Evolutionary conservation across 1,139 yeast genomes (phyloP).

Genomic region (Hyphopichia khmerensis): DNA sequence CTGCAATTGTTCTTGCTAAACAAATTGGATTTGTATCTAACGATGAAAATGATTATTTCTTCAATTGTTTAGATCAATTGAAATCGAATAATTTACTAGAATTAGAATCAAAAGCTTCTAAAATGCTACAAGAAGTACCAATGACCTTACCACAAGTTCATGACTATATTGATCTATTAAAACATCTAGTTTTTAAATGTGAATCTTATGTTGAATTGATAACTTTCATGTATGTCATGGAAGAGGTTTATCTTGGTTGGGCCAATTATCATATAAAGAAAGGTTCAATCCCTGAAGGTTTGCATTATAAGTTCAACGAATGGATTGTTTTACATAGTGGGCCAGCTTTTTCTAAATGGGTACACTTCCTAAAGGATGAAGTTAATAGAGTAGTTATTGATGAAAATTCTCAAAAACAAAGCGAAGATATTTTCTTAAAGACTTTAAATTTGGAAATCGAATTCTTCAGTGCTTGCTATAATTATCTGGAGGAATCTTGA

Average conservation of each 20-base stretch:
- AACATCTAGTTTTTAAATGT: conserved; percentile 24
- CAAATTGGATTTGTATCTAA: conserved; percentile 51
- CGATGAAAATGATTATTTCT: conserved; percentile 51
- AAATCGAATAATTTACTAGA: conserved; percentile 10
- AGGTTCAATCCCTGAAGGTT: conserved; percentile 20
- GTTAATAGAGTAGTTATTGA: conserved; percentile 35
- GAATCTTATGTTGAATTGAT: conserved; percentile 43
- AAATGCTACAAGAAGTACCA: conserved; percentile 15
- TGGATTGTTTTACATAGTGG: conserved; percentile 56
- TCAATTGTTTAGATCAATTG: conserved; percentile 30
- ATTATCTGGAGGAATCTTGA: conserved; percentile 13
- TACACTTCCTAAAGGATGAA: conserved; percentile 40
- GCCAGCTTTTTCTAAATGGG: conserved; percentile 45
- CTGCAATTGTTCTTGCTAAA: conserved; percentile 42
- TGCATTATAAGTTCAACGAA: conserved; percentile 46
- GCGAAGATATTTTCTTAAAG: conserved; percentile 32
- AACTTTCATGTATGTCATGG: conserved; percentile 48
- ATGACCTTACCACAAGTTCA: conserved; percentile 31
- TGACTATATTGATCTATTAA: conserved; percentile 36
- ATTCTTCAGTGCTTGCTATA: conserved; percentile 50
- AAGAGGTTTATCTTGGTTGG: conserved; percentile 53
- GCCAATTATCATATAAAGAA: conserved; percentile 31
- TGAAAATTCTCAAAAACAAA: conserved; percentile 13
- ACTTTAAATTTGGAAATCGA: conserved; percentile 39
- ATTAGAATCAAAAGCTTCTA: conserved; percentile 17